These are phyloP conservation scores for Fraxinus sp. DNA, from an alignment of 305 asterid genomes.

Conservation along the genomic window DNA sequence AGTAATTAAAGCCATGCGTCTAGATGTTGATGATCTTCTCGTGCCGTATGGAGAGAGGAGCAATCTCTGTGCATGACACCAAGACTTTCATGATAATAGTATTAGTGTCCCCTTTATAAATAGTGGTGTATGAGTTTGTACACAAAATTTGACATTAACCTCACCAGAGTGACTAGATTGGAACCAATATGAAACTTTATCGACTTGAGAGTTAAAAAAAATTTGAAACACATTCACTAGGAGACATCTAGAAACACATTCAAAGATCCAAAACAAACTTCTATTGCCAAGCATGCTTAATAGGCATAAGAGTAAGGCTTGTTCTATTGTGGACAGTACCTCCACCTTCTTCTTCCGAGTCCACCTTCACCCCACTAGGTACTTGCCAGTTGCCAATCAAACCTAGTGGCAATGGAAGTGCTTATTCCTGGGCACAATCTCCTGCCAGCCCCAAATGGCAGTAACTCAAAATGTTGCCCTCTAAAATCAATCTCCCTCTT, in stretches of 20 bases:
- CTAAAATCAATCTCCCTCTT: constrained; percentile 15
- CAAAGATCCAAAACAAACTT: not conserved
- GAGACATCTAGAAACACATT: not conserved
- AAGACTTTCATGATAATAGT: too few species aligned
- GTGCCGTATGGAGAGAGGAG: not conserved
- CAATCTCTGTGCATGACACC: not conserved
- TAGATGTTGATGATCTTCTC: not conserved
- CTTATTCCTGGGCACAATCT: constrained; percentile 23
- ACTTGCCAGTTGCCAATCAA: constrained; percentile 28
- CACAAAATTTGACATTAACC: not conserved
- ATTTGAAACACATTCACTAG: too few species aligned
- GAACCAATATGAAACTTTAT: not conserved
- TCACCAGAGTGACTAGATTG: not conserved
- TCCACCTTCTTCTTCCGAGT: constrained; percentile 27
- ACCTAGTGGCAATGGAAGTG: constrained; percentile 16
- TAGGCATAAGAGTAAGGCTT: constrained; percentile 22
- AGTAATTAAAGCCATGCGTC: not conserved
- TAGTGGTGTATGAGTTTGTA: too few species aligned
- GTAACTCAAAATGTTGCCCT: constrained; percentile 26
- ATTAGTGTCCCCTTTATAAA: too few species aligned
- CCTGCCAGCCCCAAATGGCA: constrained; percentile 33
- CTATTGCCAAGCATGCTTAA: constrained; percentile 6
- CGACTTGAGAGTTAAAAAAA: not conserved
- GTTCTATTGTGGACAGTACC: constrained; percentile 21
- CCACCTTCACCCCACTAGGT: constrained; percentile 13